Evolutionary conservation across 352 stramenopile species (phyloP), one percentile per base, ranked within the genome.

Genomic region (Pythium periplocum): DNA sequence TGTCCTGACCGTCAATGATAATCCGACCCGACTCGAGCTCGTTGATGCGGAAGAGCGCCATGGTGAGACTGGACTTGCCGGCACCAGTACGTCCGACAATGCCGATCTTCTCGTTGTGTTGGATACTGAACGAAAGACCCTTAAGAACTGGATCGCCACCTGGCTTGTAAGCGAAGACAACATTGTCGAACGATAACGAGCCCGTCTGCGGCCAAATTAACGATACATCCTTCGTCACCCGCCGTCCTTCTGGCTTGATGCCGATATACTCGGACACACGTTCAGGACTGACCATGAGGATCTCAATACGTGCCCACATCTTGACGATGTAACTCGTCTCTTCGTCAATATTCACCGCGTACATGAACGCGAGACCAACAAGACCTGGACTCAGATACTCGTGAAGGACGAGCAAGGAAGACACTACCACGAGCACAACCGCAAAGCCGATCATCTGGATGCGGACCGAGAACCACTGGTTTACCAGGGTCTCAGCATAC

Each of bases 1-100:
- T 78, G 40, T 85, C 69, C 4, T 70, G 47, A 6, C 62, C 74
- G 41, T 78, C 71, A 3, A 85, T 66, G 34, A 41, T 7, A 6
- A 82, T 73, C 8, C 51, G 48, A 11, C 72, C 72, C 2, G 65
- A 70, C 76, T 80, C 35, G 48, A 92, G 62, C 60, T 96, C 84
- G 6, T 90, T 78, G 11, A 96, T 64, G n/a, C 89, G 74, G 62
- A 96, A 96, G 1, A 97, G 61, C 12, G 79, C 80, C 48, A 83
- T 68, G 9, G 84, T 83, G 6, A 96, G 57, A n/a, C 78, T 86
- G 41, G 61, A 85, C 61, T 97, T 97, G 17, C 85, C 85, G 17
- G 68, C 70, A 36, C 86, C 89, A 2, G 87, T 96, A 55, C 17
- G 17, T 26, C 17, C 17, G 17, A 26, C 17, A 26, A 26, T 26